Base-by-base conservation (phyloP, 495 filamentous ascomycete species). In the Lophiostoma macrostomum region DNA sequence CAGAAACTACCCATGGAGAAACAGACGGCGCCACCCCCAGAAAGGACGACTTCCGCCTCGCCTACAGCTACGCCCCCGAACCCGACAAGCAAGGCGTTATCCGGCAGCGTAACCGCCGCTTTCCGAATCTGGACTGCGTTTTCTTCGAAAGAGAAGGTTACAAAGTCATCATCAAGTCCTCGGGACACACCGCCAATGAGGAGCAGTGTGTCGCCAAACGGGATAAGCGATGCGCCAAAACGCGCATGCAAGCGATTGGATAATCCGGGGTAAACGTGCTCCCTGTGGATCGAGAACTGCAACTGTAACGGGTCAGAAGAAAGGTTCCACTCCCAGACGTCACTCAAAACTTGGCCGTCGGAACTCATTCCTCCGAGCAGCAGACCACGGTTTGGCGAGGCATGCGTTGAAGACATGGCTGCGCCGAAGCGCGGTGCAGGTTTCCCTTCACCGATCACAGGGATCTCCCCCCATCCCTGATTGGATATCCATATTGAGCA, bases 1-100 rank as follows among this genome's bases (percentile, higher is more conserved):
- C 85, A 88, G 55, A 76, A 84, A 12, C 83, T 83, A 6, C 87
- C 88, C 76, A 95, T 91, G 0, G 87, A 88, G 69, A 94, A 95
- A 66, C 90, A 95, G 0, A 90, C 86, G 22, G 87, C 88, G 16
- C 91, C 90, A 13, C 91, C 90, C 7, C 88, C 89, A 29, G 85
- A 67, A 1, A 95, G 67, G 14, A 85, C 56, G 3, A 89, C 57
- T 22, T 75, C 64, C 13, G 73, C 67, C 16, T 68, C 58, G 38
- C 62, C 61, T 1, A 77, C 69, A 6, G 73, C 66, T 18, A 75
- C 80, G 29, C 60, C 56, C n/a, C 61, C 34, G 53, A 80, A 74
- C 4, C 90, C 88, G 36, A 84, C 72, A 14, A 95, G 70, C 22
- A 79, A 71, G 25, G 22, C 38, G 10, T 29, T 14, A 25, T 36